phyloP scores from a whole-genome alignment of 2,329 filamentous ascomycete genomes.

The Lecanosticta acicola region DNA sequence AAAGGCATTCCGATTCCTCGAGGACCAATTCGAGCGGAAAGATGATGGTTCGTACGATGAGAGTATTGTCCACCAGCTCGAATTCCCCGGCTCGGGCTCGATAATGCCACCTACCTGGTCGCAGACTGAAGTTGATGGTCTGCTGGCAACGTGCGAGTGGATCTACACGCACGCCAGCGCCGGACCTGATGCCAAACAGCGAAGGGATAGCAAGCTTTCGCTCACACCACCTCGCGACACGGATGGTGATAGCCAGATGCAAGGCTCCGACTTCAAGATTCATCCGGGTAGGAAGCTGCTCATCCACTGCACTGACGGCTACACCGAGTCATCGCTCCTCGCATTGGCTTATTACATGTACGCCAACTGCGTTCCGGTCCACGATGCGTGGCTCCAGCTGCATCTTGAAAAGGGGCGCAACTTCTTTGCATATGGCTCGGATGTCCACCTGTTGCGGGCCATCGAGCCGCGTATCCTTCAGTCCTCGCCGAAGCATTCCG shows the following conservation, averaged over 20 bases:
- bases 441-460: conserved; percentile 73
- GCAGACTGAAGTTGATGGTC: conserved; percentile 73
- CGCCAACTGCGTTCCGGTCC: conserved; percentile 71
- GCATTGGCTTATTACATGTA: conserved; percentile 92
- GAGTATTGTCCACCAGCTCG: conserved; percentile 53
- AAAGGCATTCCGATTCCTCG: conserved; percentile 58
- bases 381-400: conserved; percentile 80
- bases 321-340: conserved; percentile 88
- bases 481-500: conserved; percentile 55
- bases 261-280: conserved; percentile 8
- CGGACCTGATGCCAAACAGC: conserved; percentile 21
- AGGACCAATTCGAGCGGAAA: conserved; percentile 44
- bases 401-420: conserved; percentile 79
- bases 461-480: conserved; percentile 70
- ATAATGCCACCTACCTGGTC: conserved; percentile 80
- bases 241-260: conserved; percentile 55
- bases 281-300: conserved; percentile 61
- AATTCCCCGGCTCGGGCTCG: conserved; percentile 93
- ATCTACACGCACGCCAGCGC: conserved; percentile 66
- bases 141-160: conserved; percentile 84
- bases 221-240: conserved; percentile 35
- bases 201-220: conserved; percentile 41
- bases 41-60: conserved; percentile 29
- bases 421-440: conserved; percentile 91
- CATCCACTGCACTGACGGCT: conserved; percentile 91